Base-by-base conservation (phyloP, 192 early-diverging fungal genomes). In the Podochytrium sp. region DNA sequence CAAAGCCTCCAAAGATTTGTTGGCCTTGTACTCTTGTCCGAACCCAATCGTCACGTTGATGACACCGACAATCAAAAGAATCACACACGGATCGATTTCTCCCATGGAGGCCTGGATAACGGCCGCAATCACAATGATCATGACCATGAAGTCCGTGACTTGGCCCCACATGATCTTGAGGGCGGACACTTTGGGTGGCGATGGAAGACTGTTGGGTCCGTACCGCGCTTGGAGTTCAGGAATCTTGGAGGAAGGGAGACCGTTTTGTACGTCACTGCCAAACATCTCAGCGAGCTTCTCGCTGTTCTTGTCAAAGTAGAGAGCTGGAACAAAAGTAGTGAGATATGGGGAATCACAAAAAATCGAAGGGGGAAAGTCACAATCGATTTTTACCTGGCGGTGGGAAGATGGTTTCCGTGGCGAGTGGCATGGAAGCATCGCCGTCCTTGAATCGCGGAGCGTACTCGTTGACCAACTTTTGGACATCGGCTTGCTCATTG, bases 221-320 rank as follows among this genome's bases (percentile, higher is more conserved):
- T 98, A 98, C 65, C 93, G 92, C 38, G 84, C 89, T 29, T 83
- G 82, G 34, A 95, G 74, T 29, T 85, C 79, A 1, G 81, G 76
- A 35, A 95, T 85, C 16, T 80, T 75, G 10, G 79, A 80, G 12
- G 82, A 76, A 1, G 87, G 65, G 16, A 98, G 79, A 1, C 97
- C 97, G 1, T 71, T 79, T 16, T 83, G 67, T 47, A 92, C 81
- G 32, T 87, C 83, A 39, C 90, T 91, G 27, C 87, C 82, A 80
- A 90, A 98, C 96, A 98, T 98, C 39, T 90, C 88, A 18, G 89
- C 77, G 27, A 96, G 84, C 58, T 88, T 89, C 56, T 92, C 92
- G n/a, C 92, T 86, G 27, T 91, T 89, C 65, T 96, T 93, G 85
- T 98, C 97, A 84, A 95, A 98, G 84, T 97, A 97, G 14, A 98